These are phyloP conservation scores for Cercospora sp. DNA, from an alignment of 2,329 filamentous ascomycete genomes.

Conservation along the genomic window DNA sequence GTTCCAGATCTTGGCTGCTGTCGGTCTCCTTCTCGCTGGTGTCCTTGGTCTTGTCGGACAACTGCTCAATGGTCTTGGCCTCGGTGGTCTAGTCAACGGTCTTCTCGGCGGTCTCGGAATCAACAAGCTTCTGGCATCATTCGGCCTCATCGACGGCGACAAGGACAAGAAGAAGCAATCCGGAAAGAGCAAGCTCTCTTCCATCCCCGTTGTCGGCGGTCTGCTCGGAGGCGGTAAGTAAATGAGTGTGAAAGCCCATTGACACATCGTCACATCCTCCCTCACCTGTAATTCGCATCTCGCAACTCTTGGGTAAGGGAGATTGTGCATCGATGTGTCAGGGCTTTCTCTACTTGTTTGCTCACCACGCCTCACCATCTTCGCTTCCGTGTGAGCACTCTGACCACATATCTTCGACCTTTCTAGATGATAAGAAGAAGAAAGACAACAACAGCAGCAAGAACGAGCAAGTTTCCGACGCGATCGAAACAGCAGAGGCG, in stretches of 20 bases:
- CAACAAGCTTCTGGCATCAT: conserved; percentile 69
- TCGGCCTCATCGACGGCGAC: conserved; percentile 62
- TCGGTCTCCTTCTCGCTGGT: conserved; percentile 78
- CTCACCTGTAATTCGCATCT: conserved; percentile 20
- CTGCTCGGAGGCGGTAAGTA: conserved; percentile 49
- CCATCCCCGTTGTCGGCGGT: conserved; percentile 51
- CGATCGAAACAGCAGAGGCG: conserved; percentile 15
- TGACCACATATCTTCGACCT: conserved; percentile 10
- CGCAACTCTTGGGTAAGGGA: neutral
- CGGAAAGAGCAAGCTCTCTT: conserved; percentile 36
- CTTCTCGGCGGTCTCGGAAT: conserved; percentile 76
- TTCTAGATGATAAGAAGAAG: conserved; percentile 12
- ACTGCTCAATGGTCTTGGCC: conserved; percentile 75
- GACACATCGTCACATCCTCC: conserved; percentile 11
- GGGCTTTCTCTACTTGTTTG: conserved; percentile 16
- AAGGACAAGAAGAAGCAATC: conserved; percentile 48
- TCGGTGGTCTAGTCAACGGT: conserved; percentile 78
- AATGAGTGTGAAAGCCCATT: conserved; percentile 15
- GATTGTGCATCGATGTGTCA: conserved; percentile 16
- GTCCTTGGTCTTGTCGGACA: conserved; percentile 83
- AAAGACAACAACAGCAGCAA: conserved; percentile 9
- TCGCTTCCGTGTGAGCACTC: conserved; percentile 8
- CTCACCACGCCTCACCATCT: neutral
- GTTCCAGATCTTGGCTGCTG: conserved; percentile 88
- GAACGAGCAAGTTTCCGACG: conserved; percentile 9